Percentiles rank a stretch among this genome's conserved stretches.
These are phyloP conservation scores for Dalbergia cultrata DNA, from an alignment of 306 rosid species.

Conservation along the genomic window DNA sequence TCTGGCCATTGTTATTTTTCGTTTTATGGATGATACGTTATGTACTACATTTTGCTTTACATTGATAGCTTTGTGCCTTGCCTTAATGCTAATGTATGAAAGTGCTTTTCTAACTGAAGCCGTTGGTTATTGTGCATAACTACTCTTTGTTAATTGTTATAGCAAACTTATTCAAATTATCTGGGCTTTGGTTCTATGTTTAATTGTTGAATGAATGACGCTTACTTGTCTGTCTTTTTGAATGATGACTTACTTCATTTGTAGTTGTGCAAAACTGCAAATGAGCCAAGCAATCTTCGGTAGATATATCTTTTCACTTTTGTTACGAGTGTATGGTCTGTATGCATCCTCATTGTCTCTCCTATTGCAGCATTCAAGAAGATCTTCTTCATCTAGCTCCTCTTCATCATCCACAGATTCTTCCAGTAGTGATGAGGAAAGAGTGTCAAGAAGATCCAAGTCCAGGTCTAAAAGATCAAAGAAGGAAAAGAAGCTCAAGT, in stretches of 20 bases:
- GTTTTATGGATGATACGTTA: neutral
- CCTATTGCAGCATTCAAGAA: conserved; percentile 79
- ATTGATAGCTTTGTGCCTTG: conserved; percentile 1
- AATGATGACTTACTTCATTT: neutral
- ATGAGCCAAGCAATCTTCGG: conserved; percentile 2
- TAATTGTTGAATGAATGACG: conserved; percentile 15
- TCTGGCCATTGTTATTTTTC: neutral
- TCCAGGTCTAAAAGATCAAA: conserved; percentile 83
- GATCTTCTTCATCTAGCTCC: conserved; percentile 80
- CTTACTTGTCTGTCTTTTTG: neutral
- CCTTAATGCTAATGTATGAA: neutral
- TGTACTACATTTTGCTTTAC: conserved; percentile 21
- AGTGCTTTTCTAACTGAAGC: conserved; percentile 1
- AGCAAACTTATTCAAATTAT: conserved; percentile 24
- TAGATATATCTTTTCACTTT: conserved; percentile 13
- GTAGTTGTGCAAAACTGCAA: neutral
- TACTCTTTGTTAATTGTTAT: conserved; percentile 12
- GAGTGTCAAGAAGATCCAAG: conserved; percentile 79
- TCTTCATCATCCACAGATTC: conserved; percentile 72
- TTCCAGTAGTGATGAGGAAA: conserved; percentile 77
- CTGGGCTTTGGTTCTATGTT: conserved; percentile 4
- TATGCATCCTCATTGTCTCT: conserved; percentile 31
- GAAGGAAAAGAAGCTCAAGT: conserved; percentile 85
- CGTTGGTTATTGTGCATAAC: conserved; percentile 30
- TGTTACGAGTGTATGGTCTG: neutral